These are phyloP conservation scores for Gossypium bickii DNA, from an alignment of 345 rosid genomes.

Conservation along the genomic window DNA sequence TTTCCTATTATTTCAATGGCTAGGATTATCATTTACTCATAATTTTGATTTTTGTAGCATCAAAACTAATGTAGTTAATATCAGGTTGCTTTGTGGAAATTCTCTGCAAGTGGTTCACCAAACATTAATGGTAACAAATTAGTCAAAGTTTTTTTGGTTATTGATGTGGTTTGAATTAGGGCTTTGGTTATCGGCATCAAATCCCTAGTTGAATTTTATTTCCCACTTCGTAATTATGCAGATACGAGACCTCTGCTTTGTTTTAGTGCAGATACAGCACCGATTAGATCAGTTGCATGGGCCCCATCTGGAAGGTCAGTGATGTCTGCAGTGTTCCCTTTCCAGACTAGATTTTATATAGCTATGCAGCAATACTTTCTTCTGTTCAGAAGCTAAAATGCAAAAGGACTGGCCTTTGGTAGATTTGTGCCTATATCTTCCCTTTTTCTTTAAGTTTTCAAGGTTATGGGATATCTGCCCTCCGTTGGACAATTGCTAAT, in stretches of 20 bases:
- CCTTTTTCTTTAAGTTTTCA: not conserved
- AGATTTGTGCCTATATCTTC: not conserved
- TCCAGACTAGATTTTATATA: not conserved
- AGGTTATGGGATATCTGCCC: not conserved
- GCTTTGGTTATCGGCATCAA: not conserved
- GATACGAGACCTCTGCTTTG: slow-evolving; percentile 82
- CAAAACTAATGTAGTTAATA: slow-evolving; percentile 13
- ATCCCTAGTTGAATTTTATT: slow-evolving; percentile 3
- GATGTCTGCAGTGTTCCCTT: slow-evolving; percentile 1
- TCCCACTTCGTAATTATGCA: slow-evolving; percentile 31
- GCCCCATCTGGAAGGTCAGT: slow-evolving; percentile 73
- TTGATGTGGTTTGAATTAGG: not conserved
- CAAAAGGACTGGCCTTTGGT: not conserved
- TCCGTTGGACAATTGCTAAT: not conserved
- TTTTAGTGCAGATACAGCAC: slow-evolving; percentile 79
- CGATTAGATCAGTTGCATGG: slow-evolving; percentile 88
- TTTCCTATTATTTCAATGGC: not conserved
- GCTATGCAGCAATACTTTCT: not conserved
- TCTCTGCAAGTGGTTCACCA: slow-evolving; percentile 40
- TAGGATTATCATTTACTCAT: not conserved
- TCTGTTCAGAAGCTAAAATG: not conserved
- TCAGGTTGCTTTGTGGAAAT: slow-evolving; percentile 98
- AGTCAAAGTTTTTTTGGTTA: not conserved
- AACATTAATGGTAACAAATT: slow-evolving; percentile 41
- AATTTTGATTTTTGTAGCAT: not conserved